Base-by-base conservation (phyloP, 371 early-diverging fungal species). In the Chytridium lagenaria region DNA sequence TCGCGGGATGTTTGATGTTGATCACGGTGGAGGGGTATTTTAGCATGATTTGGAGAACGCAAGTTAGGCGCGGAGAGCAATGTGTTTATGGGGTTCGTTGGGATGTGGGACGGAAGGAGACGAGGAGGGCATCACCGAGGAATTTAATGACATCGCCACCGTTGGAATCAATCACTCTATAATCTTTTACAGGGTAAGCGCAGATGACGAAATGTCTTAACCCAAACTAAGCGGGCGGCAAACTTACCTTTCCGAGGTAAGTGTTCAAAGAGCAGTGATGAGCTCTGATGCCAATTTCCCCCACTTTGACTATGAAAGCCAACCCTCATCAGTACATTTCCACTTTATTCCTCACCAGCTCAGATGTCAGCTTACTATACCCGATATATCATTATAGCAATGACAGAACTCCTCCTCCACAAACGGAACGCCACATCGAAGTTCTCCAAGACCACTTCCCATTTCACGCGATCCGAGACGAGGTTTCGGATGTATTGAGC, bases 321-420 rank as follows among this genome's bases (percentile, higher is more conserved):
- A 10, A 5, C 23, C 7, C 5, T 5, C 31, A 57, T 12, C n/a
- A n/a, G 26, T 30, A 30, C 15, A 7, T n/a, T n/a, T 57, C 26
- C 57, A 57, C 5, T 10, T 10, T n/a, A n/a, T n/a, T n/a, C 31
- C 57, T 57, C 26, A 57, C 57, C 57, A 57, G 31, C 57, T 57
- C 15, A 7, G 57, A 57, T 12, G 57, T 57, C 57, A 57, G 10
- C 57, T 57, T 57, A 10, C 26, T 26, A 26, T 57, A 57, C n/a
- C 57, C 57, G 26, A 30, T 57, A 5, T n/a, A n/a, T 26, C n/a
- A 57, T 30, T 26, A 57, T 15, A 10, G 23, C 26, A 5, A 26
- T 23, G 7, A 57, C n/a, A 26, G 10, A 26, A n/a, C 57, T 57
- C 57, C 23, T 57, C 26, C 5, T 26, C 57, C 57, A 26, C 26